phyloP scores from a whole-genome alignment of 2,329 filamentous ascomycete genomes.

The Ophiognomonia clavigignenti-juglandacearum region DNA sequence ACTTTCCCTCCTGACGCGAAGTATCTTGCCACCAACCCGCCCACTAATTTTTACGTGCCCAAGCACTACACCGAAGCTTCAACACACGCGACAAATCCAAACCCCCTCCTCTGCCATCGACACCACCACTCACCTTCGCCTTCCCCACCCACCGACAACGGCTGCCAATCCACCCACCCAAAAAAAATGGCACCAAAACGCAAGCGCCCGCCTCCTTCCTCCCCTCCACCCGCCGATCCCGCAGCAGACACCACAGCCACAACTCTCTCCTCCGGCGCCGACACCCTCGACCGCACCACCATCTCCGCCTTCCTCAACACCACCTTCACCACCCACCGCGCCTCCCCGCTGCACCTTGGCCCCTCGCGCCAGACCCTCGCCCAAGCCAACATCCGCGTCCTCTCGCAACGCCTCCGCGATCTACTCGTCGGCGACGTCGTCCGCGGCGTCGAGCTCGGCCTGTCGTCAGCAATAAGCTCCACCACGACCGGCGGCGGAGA shows the following conservation, averaged over 20 bases:
- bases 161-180: not conserved
- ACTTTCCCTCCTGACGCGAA: not conserved
- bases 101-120: no score
- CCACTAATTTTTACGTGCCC: not conserved
- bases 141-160: no score
- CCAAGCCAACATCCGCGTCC: conserved; percentile 31
- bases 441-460: conserved; percentile 52
- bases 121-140: no score
- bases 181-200: no score
- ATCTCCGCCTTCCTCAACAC: conserved; percentile 47
- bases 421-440: conserved; percentile 54
- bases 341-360: conserved; percentile 49
- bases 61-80: not conserved
- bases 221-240: not conserved
- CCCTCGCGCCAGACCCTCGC: conserved; percentile 30
- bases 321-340: conserved; percentile 52
- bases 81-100: conserved; percentile 2
- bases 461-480: no score
- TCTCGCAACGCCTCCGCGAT: conserved; percentile 48
- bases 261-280: not conserved
- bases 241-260: not conserved
- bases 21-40: no score
- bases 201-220: not conserved
- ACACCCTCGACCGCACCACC: not conserved
- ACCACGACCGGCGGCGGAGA: conserved; percentile 27